Evolutionary conservation across 2,329 filamentous ascomycete genomes (phyloP), one percentile per base, ranked within the genome.

Genomic region (Aspergillus tamarii): DNA sequence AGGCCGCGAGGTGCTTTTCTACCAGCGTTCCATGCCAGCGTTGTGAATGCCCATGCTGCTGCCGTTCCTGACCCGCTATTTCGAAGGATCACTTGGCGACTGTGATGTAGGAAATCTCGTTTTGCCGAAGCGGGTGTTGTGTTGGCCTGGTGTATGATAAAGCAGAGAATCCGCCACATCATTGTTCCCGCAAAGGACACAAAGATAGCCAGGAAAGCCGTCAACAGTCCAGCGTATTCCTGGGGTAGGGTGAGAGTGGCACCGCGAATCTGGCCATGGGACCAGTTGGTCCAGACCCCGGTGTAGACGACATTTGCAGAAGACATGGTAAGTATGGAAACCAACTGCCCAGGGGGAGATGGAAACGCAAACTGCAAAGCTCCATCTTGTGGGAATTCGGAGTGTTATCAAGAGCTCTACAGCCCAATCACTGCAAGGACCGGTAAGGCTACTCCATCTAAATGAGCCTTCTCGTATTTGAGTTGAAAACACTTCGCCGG

Each of bases 41-140:
- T 23, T 23, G 46, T 45, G 12, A 65, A 36, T 7, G 56, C 43
- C 63, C 63, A 65, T 6, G 52, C 50, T 5, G 60, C 60, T 8
- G 53, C 53, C 2, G 36, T 43, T 8, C 26, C 41, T 4, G 56
- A 45, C 1, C 55, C 36, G 10, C 43, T 64, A 55, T 77, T 78
- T 5, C 74, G 72, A 16, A 79, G 65, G 12, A 77, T 71, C 0
- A 73, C 67, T 62, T 79, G 76, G 39, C 70, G 69, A 45, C 76
- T 75, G 48, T 77, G 71, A 34, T 77, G 67, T 3, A 76, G 23
- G 9, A 67, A 73, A 59, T 78, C 77, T 55, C 72, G 69, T 10
- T 70, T 56, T 12, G 60, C 28, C 8, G 32, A 57, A 4, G 48
- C 9, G 6, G 7, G 48, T n/a, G 48, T 52, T 3, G 72, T 69